These are phyloP conservation scores for Trichothecium roseum DNA, from an alignment of 2,329 filamentous ascomycete species.

Conservation along the genomic window DNA sequence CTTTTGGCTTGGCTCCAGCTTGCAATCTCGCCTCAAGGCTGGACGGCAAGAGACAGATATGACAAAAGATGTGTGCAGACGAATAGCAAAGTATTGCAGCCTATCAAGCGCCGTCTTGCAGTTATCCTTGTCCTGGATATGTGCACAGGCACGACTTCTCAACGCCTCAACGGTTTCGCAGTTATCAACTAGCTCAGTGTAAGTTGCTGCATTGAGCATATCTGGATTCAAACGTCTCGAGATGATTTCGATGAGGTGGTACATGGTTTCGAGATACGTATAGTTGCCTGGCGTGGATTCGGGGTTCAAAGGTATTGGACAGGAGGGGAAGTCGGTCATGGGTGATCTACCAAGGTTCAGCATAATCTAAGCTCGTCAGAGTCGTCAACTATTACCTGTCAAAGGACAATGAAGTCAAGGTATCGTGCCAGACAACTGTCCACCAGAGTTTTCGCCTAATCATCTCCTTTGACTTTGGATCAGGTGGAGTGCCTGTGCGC, in stretches of 20 bases:
- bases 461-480: constrained; percentile 40
- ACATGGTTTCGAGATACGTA: constrained; percentile 55
- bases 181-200: constrained; percentile 45
- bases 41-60: constrained; percentile 56
- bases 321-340: constrained; percentile 50
- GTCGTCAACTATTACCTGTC: constrained; percentile 35
- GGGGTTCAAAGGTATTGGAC: constrained; percentile 38
- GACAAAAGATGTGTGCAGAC: constrained; percentile 55
- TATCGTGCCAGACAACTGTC: constrained; percentile 59
- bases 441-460: constrained; percentile 49
- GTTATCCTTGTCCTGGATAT: constrained; percentile 48
- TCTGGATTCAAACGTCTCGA: constrained; percentile 47
- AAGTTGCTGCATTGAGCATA: constrained; percentile 35
- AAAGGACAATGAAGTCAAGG: constrained; percentile 54
- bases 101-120: constrained; percentile 54
- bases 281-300: constrained; percentile 34
- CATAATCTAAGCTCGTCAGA: neutral
- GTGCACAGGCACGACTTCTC: constrained; percentile 34
- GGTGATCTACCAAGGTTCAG: constrained; percentile 32
- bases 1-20: constrained; percentile 41
- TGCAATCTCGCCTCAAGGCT: constrained; percentile 44
- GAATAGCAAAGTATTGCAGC: constrained; percentile 52
- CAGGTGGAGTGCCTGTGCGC: constrained; percentile 30
- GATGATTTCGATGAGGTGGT: constrained; percentile 51
- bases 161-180: constrained; percentile 44